These are phyloP conservation scores for Starmerella apis DNA, from an alignment of 805 yeast species.

Conservation along the genomic window DNA sequence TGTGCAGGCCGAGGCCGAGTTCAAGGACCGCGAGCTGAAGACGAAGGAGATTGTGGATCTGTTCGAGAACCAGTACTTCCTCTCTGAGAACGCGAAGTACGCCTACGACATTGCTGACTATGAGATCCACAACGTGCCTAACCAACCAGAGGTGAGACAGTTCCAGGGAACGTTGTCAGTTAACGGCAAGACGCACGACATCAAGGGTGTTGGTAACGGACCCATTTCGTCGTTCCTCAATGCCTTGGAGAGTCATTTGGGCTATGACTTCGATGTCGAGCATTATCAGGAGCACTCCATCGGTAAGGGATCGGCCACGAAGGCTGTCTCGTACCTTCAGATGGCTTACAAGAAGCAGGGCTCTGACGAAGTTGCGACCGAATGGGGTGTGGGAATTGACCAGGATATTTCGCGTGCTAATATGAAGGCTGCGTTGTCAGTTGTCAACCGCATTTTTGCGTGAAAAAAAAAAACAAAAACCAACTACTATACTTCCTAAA, in stretches of 20 bases:
- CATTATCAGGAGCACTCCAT: constrained; percentile 71
- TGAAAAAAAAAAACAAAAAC: neutral
- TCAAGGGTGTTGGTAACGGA: constrained; percentile 67
- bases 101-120: constrained; percentile 38
- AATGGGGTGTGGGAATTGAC: constrained; percentile 90
- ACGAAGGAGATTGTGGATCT: constrained; percentile 53
- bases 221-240: constrained; percentile 67
- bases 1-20: constrained; percentile 62
- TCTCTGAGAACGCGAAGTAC: constrained; percentile 33
- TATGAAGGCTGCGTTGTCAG: constrained; percentile 40
- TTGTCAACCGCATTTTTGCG: constrained; percentile 29
- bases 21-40: constrained; percentile 59
- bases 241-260: constrained; percentile 45
- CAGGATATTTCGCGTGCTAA: constrained; percentile 86
- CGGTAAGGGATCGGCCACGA: constrained; percentile 58
- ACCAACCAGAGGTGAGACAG: constrained; percentile 32
- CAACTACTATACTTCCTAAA: too few relatives aligned
- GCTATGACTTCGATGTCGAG: constrained; percentile 47
- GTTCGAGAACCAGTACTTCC: constrained; percentile 50
- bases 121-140: constrained; percentile 45
- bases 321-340: constrained; percentile 73
- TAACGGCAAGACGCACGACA: constrained; percentile 34
- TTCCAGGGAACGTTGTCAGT: constrained; percentile 29
- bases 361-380: constrained; percentile 28
- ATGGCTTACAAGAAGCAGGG: constrained; percentile 38